Conservation (phyloP, 345 rosid species). For the Ceriops zippeliana region DNA sequence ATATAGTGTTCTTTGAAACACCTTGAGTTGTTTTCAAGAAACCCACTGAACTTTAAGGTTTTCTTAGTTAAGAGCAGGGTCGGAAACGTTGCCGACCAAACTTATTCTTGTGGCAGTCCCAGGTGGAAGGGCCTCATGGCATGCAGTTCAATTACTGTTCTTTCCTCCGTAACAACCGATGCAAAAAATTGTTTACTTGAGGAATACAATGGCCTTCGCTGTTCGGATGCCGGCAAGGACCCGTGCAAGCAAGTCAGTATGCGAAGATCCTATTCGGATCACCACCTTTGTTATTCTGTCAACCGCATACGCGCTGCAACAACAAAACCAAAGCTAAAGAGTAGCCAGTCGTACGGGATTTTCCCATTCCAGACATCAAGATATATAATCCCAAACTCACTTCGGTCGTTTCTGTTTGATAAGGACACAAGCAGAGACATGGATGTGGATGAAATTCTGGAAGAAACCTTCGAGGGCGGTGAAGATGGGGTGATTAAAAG, state of each 20-base stretch:
- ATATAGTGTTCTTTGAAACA: constrained; percentile 8
- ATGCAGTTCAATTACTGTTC: constrained; percentile 41
- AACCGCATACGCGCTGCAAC: constrained; percentile 46
- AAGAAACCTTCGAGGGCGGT: constrained; percentile 12
- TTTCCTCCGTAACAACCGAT: constrained; percentile 39
- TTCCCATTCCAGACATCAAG: constrained; percentile 58
- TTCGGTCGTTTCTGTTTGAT: constrained; percentile 56
- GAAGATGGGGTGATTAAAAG: constrained; percentile 39
- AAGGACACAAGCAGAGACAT: constrained; percentile 42
- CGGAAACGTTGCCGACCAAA: background rate
- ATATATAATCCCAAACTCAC: constrained; percentile 49
- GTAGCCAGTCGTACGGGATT: constrained; percentile 48
- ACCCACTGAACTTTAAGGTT: background rate
- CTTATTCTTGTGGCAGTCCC: background rate
- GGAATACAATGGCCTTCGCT: constrained; percentile 48
- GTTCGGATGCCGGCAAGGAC: constrained; percentile 54
- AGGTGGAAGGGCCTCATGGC: constrained; percentile 40
- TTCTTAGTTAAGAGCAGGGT: background rate
- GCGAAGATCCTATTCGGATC: constrained; percentile 61
- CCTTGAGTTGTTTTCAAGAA: constrained; percentile 19
- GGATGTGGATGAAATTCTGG: constrained; percentile 19
- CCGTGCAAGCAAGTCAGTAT: constrained; percentile 40
- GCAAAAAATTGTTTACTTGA: constrained; percentile 29
- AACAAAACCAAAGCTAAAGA: constrained; percentile 45
- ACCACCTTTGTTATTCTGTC: constrained; percentile 47